Evolutionary conservation across 1,139 yeast species (phyloP).

Genomic region (Lizanozyma gosingica): DNA sequence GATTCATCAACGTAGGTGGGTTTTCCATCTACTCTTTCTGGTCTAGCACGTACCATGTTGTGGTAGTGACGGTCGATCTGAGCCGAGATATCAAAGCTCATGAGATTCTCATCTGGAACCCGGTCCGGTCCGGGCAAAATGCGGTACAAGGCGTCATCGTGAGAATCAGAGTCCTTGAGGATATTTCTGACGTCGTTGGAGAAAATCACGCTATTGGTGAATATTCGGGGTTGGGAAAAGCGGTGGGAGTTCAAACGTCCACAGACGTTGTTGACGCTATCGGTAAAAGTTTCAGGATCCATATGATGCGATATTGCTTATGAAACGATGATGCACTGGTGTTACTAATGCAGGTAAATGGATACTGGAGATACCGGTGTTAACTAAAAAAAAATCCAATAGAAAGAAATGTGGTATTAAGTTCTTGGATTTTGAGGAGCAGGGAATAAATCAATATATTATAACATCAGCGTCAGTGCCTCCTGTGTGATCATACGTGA

Average conservation of each 20-base stretch:
- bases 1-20: constrained; percentile 17
- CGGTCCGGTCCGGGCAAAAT: background rate
- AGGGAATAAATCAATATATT: too few relatives aligned
- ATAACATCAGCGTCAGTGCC: too few relatives aligned
- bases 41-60: constrained; percentile 11
- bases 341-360: too few relatives aligned
- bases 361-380: too few relatives aligned
- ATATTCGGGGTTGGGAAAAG: background rate
- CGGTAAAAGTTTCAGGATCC: background rate
- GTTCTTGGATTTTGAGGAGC: too few relatives aligned
- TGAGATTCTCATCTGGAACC: background rate
- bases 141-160: background rate
- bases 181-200: background rate
- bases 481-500: too few relatives aligned
- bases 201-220: background rate
- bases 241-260: background rate
- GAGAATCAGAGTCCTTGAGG: background rate
- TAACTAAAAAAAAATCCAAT: too few relatives aligned
- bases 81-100: background rate
- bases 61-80: background rate
- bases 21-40: constrained; percentile 32
- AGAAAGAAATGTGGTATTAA: too few relatives aligned
- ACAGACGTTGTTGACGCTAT: background rate
- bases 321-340: too few relatives aligned
- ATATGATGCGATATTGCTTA: too few relatives aligned